Evolutionary conservation across 805 yeast species (phyloP).

Genomic region (Naumovozyma dairenensis): DNA sequence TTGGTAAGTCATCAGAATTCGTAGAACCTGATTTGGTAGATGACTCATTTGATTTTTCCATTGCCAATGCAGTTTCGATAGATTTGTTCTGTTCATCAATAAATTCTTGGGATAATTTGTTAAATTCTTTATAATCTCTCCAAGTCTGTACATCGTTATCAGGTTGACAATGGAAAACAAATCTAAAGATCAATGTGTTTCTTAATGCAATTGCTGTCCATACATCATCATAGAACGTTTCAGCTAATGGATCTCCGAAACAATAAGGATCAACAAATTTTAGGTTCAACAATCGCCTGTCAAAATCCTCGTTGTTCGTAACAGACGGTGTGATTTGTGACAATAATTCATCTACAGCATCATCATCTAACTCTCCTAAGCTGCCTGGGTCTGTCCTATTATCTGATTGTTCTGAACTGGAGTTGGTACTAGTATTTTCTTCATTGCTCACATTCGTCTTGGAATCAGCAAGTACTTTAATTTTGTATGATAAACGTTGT

Average conservation of each 20-base stretch:
- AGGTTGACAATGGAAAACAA: slow-evolving; percentile 90
- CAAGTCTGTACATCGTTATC: slow-evolving; percentile 85
- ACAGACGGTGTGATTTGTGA: slow-evolving; percentile 19
- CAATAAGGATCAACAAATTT: slow-evolving; percentile 74
- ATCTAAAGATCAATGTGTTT: slow-evolving; percentile 71
- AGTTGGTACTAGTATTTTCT: background rate
- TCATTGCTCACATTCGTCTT: slow-evolving; percentile 4
- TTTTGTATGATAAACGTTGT: slow-evolving; percentile 53
- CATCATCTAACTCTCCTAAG: slow-evolving; percentile 22
- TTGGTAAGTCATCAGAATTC: background rate
- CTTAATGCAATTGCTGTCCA: slow-evolving; percentile 79
- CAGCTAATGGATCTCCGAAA: slow-evolving; percentile 78
- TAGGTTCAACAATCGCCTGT: slow-evolving; percentile 20
- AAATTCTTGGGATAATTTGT: slow-evolving; percentile 53
- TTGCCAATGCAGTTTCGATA: slow-evolving; percentile 27
- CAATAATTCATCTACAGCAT: slow-evolving; percentile 22
- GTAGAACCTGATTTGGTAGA: background rate
- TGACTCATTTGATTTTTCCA: background rate
- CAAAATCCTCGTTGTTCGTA: slow-evolving; percentile 5
- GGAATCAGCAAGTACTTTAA: slow-evolving; percentile 24
- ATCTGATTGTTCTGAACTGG: slow-evolving; percentile 4
- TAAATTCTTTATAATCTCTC: slow-evolving; percentile 74
- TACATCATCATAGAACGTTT: slow-evolving; percentile 71
- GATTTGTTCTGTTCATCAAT: slow-evolving; percentile 19
- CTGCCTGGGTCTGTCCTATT: slow-evolving; percentile 9